Base-by-base conservation (phyloP, 2,329 filamentous ascomycete genomes). In the Botrytis paeoniae region DNA sequence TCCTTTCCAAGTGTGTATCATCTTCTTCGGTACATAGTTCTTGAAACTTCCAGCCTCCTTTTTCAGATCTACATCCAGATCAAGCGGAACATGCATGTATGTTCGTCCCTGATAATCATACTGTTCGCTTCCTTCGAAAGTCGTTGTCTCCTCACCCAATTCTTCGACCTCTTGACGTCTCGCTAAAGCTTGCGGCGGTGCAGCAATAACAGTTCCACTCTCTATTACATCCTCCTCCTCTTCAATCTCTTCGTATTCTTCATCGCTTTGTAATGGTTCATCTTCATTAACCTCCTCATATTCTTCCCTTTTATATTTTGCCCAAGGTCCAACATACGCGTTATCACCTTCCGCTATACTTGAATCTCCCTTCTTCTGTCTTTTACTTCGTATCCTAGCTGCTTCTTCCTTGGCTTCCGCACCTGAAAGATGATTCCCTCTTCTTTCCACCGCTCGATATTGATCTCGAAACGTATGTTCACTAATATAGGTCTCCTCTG, bases 81-180 rank as follows among this genome's bases (percentile, higher is more conserved):
- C 95, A 81, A 94, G 94, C 5, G 96, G 96, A 63, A 98, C 87
- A 83, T 99, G 96, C 95, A 99, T 98, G 82, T 97, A 99, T 48
- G 95, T 97, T 76, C 96, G 88, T 65, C 96, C 96, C 81, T 97
- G 93, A 84, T 99, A 99, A 82, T 99, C 96, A 85, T 91, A 92
- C 83, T 96, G 86, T 80, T 93, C 86, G 59, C 88, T 87, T 75
- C 95, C 96, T 80, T 97, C 92, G 83, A 98, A 99, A 62, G 90
- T 91, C 61, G 92, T 94, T 70, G 92, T 96, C 84, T 99, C 96
- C 39, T 88, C 88, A 74, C 90, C 90, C 78, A 86, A 76, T 76
- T 86, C 85, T 80, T 90, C 88, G 14, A 86, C 85, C 80, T 89
- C 76, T 80, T 89, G 88, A 77, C 89, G 82, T 75, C 85, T 85